Conservation (phyloP, 2,329 filamentous ascomycete species). For the Furcasterigmium furcatum region DNA sequence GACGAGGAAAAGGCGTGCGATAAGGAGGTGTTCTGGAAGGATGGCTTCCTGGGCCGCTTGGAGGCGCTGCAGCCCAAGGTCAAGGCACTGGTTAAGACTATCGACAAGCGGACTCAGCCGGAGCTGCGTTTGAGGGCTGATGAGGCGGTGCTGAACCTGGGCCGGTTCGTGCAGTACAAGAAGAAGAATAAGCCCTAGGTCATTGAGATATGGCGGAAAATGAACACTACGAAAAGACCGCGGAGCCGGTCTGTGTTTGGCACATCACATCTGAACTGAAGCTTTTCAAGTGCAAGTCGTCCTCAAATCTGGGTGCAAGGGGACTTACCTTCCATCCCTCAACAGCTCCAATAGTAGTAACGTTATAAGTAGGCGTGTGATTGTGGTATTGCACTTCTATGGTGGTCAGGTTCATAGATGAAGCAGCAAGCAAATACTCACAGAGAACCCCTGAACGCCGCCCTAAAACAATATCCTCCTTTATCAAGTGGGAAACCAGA, state of each 20-base stretch:
- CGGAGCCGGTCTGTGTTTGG: not conserved
- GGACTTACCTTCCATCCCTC: too few relatives aligned
- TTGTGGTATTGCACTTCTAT: too few relatives aligned
- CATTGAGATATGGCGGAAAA: too few relatives aligned
- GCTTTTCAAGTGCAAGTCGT: not conserved
- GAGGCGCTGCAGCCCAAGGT: conserved; percentile 51
- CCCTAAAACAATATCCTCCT: too few relatives aligned
- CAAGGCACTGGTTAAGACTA: conserved; percentile 53
- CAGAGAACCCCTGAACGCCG: too few relatives aligned
- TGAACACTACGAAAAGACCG: not conserved
- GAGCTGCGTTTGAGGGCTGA: conserved; percentile 59
- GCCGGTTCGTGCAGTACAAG: conserved; percentile 63
- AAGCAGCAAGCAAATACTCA: too few relatives aligned
- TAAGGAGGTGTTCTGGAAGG: conserved; percentile 60
- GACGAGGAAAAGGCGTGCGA: conserved; percentile 59
- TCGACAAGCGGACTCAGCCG: conserved; percentile 55
- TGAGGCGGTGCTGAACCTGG: conserved; percentile 58
- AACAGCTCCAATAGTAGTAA: too few relatives aligned
- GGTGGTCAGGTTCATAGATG: too few relatives aligned
- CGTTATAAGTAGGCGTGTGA: too few relatives aligned
- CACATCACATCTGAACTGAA: conserved; percentile 1
- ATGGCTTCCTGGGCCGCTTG: conserved; percentile 56
- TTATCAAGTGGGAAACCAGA: too few relatives aligned
- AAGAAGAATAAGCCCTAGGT: conserved; percentile 46
- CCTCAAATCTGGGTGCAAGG: too few relatives aligned